Base-by-base conservation (phyloP, 495 filamentous ascomycete species). In the Penicillium turbatum region DNA sequence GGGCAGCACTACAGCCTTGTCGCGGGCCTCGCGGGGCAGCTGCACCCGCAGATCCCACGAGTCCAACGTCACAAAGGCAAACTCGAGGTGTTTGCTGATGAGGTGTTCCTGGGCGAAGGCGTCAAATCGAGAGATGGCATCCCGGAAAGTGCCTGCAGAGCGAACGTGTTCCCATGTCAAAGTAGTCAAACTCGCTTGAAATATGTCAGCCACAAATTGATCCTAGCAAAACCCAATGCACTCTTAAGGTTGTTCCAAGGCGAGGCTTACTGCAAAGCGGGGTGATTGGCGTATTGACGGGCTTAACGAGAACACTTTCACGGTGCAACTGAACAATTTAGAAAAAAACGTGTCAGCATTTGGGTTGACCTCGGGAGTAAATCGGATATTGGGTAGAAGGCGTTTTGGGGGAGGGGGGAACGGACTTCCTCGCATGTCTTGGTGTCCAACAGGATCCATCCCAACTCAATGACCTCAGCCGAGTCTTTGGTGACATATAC, bases 401-500 rank as follows among this genome's bases (percentile, higher is more conserved):
- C 17, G 51, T 55, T 51, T 53, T 24, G 21, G 21, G 21, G 21
- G 21, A 24, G 55, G 35, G 47, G 61, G 39, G 45, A 51, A 48
- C 77, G 56, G 80, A 97, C 92, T 88, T 97, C 92, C 49, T 96
- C 91, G 58, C 89, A 87, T 43, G 81, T 85, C 74, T 92, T 90
- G 48, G 90, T 85, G 72, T 98, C 91, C 52, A 97, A 79, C 56
- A 98, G 71, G 60, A 97, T 95, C 95, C 93, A 98, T 41, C 93
- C 93, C 62, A 98, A 79, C 80, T 98, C 93, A 70, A 98, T 97
- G 48, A 98, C 95, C 74, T 98, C 93, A 52, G 93, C 95, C 34
- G 92, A 97, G 68, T 98, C 93, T 76, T 96, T 97, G 31, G 95
- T 97, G 46, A 98, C 93, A 73, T 97, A 98, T 51, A 98, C 95